Conservation (phyloP, 164 flowering plant species). For the Litsea cubeba region DNA sequence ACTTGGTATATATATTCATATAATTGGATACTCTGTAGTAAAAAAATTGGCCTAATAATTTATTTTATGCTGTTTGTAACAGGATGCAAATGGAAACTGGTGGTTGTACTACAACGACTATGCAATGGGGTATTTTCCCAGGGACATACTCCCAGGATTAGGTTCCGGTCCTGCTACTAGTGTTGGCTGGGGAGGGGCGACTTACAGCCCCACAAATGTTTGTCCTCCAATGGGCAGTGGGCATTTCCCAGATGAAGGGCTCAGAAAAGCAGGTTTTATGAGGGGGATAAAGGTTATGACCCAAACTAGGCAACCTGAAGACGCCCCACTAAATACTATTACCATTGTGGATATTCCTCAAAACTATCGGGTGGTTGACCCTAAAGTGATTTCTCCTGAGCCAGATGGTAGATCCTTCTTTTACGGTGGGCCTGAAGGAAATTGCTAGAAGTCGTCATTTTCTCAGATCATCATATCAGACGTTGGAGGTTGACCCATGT, state of each 20-base stretch:
- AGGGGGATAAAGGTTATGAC: not conserved
- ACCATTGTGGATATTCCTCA: not conserved
- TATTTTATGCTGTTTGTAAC: not conserved
- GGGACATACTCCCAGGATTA: not conserved
- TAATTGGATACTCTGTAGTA: too few relatives aligned
- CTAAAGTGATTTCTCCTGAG: not conserved
- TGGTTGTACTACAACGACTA: not conserved
- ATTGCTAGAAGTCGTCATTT: not conserved
- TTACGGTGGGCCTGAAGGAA: not conserved
- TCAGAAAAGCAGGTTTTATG: not conserved
- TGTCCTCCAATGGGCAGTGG: constrained; percentile 1
- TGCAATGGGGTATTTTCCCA: not conserved
- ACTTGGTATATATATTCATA: too few relatives aligned
- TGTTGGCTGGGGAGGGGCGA: not conserved
- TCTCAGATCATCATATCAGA: too few relatives aligned
- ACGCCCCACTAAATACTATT: not conserved
- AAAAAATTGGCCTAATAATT: too few relatives aligned
- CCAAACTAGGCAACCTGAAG: not conserved
- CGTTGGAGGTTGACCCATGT: too few relatives aligned
- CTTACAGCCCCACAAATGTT: not conserved
- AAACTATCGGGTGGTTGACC: not conserved
- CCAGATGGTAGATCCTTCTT: not conserved
- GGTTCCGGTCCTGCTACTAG: not conserved
- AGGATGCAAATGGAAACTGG: constrained; percentile 1
- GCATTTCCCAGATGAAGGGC: constrained; percentile 1